Conservation (phyloP, 2,329 filamentous ascomycete genomes). For the Verticillium longisporum region DNA sequence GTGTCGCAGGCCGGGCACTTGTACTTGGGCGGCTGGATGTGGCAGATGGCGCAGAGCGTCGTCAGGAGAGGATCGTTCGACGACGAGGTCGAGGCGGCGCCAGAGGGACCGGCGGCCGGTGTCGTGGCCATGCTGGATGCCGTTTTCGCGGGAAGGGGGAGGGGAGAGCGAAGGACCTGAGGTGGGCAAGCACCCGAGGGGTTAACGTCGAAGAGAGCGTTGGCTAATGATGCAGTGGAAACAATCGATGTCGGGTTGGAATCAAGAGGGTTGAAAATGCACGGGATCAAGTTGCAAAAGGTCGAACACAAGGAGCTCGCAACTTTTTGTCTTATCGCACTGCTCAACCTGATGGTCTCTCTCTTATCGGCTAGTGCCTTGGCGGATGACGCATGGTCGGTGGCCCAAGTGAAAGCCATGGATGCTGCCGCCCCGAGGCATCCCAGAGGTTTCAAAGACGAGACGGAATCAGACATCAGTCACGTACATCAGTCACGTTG, state of each 20-base stretch:
- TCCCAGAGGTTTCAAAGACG: too few relatives aligned
- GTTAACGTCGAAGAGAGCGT: too few relatives aligned
- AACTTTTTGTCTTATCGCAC: neutral
- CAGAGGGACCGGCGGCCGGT: neutral
- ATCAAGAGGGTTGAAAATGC: neutral
- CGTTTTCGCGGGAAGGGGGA: neutral
- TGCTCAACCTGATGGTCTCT: neutral
- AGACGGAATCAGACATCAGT: too few relatives aligned
- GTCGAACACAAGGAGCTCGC: neutral
- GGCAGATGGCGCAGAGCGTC: slow-evolving; percentile 61
- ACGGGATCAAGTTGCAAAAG: neutral
- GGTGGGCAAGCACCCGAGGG: neutral
- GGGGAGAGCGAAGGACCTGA: neutral
- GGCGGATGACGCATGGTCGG: neutral
- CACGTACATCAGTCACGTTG: too few relatives aligned
- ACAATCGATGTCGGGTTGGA: neutral
- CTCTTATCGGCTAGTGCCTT: neutral
- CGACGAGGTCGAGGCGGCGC: neutral
- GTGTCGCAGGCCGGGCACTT: slow-evolving; percentile 78
- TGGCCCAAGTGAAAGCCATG: neutral
- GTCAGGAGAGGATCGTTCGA: slow-evolving; percentile 47
- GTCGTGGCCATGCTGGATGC: neutral
- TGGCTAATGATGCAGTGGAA: too few relatives aligned
- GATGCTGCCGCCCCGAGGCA: too few relatives aligned
- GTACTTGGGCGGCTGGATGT: slow-evolving; percentile 72